phyloP scores from a whole-genome alignment of 2,329 filamentous ascomycete species.

The Kalmusia sp. region DNA sequence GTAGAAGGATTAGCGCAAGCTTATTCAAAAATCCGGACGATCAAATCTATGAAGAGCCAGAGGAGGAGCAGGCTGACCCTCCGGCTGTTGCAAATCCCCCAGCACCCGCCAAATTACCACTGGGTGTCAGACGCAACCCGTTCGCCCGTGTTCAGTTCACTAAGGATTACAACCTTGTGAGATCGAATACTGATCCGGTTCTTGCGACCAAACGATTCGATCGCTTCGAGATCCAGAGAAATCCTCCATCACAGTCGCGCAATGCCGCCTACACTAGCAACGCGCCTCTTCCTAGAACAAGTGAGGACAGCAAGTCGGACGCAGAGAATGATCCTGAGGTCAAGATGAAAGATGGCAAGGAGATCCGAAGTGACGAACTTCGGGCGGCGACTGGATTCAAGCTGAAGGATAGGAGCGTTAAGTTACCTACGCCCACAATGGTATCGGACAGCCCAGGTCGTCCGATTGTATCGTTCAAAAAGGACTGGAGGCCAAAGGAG shows the following conservation, averaged over 20 bases:
- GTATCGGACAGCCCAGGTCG: conserved; percentile 90
- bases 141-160: conserved; percentile 67
- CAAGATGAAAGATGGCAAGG: conserved; percentile 78
- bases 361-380: conserved; percentile 87
- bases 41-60: conserved; percentile 89
- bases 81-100: conserved; percentile 39
- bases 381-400: conserved; percentile 88
- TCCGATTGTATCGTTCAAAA: conserved; percentile 97
- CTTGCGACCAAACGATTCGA: conserved; percentile 52
- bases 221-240: conserved; percentile 79
- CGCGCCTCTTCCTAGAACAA: conserved; percentile 44
- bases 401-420: conserved; percentile 83
- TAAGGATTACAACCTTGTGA: conserved; percentile 52
- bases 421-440: conserved; percentile 84
- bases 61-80: conserved; percentile 50
- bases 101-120: conserved; percentile 51
- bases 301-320: conserved; percentile 34
- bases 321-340: conserved; percentile 41
- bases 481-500: conserved; percentile 78
- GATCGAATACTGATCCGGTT: conserved; percentile 54
- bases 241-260: conserved; percentile 81
- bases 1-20: conserved; percentile 73
- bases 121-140: conserved; percentile 67
- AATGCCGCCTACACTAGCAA: conserved; percentile 83
- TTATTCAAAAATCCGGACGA: conserved; percentile 74